Base-by-base conservation (phyloP, 768 basidiomycete species). In the Boletus patriciae region DNA sequence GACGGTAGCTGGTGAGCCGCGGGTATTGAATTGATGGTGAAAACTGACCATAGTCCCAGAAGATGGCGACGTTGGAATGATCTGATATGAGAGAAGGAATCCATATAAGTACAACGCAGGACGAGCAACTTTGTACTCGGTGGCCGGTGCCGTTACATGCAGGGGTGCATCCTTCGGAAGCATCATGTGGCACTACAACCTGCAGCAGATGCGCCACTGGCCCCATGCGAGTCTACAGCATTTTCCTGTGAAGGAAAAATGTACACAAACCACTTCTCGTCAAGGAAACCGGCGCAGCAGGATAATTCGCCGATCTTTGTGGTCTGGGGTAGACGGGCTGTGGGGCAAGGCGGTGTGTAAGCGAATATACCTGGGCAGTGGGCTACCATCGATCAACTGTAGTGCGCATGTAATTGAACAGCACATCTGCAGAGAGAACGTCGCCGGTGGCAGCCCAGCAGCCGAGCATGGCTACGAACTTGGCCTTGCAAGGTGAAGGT, bases 331-430 rank as follows among this genome's bases (percentile, higher is more conserved):
- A 78, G 67, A 85, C 77, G 12, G 88, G 86, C 91, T 94, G 66
- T 13, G 58, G 15, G 9, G 29, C 45, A 52, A 6, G 9, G 18
- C 8, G 34, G 18, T 6, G 37, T 61, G 37, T 61, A 43, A 68
- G 60, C 13, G n/a, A 40, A 25, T n/a, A 33, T n/a, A 18, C 25
- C 41, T 27, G 36, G 9, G n/a, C n/a, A n/a, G 47, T n/a, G 51
- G 46, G 33, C n/a, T n/a, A n/a, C n/a, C n/a, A n/a, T n/a, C 55
- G 52, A 77, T 90, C 66, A 50, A 94, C 93, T 66, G 88, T 82
- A 36, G 87, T 90, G 64, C 86, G 79, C 93, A 95, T 94, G 76
- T 93, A 95, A 34, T 84, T 78, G 66, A 85, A 89, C 48, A 94
- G 73, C 40, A 70, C 50, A 51, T 71, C 70, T 6, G 75, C 73